Conservation (phyloP, 805 yeast species). For the Yarrowia keelungensis region DNA sequence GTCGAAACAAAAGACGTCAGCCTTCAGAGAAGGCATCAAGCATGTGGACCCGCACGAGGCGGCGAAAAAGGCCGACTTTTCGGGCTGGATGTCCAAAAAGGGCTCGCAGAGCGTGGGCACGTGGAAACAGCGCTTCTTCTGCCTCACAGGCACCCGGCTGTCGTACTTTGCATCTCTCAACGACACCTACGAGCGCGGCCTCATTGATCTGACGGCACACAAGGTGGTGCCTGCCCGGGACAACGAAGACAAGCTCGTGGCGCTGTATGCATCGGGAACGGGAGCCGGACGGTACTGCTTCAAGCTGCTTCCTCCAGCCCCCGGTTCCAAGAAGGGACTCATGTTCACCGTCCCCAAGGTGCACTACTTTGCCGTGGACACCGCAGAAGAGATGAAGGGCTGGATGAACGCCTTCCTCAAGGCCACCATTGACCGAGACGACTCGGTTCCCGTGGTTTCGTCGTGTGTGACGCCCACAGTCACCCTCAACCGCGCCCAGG, state of each 20-base stretch:
- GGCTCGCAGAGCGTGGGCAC: conserved; percentile 85
- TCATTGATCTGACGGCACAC: conserved; percentile 95
- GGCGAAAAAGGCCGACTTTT: conserved; percentile 71
- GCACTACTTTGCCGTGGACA: conserved; percentile 94
- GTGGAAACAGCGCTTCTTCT: conserved; percentile 88
- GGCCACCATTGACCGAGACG: conserved; percentile 96
- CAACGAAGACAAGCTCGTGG: conserved; percentile 79
- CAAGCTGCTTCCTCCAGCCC: conserved; percentile 92
- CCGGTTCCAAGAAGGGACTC: conserved; percentile 93
- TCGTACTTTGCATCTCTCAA: conserved; percentile 82
- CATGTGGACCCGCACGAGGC: conserved; percentile 78
- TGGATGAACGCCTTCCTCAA: conserved; percentile 97
- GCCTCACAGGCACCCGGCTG: conserved; percentile 89
- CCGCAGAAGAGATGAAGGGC: conserved; percentile 85
- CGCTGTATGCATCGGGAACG: conserved; percentile 89
- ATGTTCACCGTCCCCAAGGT: conserved; percentile 96
- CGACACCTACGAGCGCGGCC: conserved; percentile 86
- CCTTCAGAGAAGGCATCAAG: conserved; percentile 78
- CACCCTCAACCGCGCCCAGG: conserved; percentile 85
- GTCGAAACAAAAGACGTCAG: conserved; percentile 52
- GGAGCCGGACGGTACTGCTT: conserved; percentile 95
- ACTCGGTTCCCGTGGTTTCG: conserved; percentile 86
- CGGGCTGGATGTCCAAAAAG: conserved; percentile 97
- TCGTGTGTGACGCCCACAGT: conserved; percentile 97
- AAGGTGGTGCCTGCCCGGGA: conserved; percentile 82